A percentile compares a stretch with the other conserved stretches of the same genome.
Evolutionary conservation across 1,284 basidiomycete genomes (phyloP).

Genomic region (Vanrija pseudolonga): DNA sequence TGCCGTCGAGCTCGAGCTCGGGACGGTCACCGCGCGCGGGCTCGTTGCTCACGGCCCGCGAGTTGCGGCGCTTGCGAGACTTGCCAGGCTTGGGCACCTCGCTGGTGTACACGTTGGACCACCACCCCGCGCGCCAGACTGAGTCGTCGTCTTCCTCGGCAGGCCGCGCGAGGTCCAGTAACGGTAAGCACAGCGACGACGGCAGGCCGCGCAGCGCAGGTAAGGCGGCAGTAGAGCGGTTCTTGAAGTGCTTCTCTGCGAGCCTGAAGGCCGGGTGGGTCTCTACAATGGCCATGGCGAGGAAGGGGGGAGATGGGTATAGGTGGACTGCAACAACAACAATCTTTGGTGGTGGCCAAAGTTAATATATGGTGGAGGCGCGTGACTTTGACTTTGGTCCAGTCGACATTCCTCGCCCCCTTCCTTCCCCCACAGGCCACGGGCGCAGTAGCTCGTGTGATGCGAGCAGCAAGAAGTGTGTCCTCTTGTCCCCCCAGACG

Average conservation of each 20-base stretch:
- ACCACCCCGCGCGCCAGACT: constrained; percentile 46
- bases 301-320: neutral
- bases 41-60: constrained; percentile 7
- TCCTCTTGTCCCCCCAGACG: too few relatives aligned
- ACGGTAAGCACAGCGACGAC: constrained; percentile 3
- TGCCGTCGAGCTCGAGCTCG: constrained; percentile 9
- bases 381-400: too few relatives aligned
- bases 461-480: too few relatives aligned
- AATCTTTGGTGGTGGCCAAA: neutral
- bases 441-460: too few relatives aligned
- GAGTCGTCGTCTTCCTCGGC: constrained; percentile 29
- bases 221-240: constrained; percentile 22
- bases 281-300: neutral
- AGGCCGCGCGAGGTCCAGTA: constrained; percentile 44
- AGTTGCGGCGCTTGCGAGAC: constrained; percentile 10
- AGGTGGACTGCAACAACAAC: neutral
- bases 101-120: constrained; percentile 18
- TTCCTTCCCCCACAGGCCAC: too few relatives aligned
- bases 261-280: constrained; percentile 40
- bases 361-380: neutral
- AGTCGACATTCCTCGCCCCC: neutral
- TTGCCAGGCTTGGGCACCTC: too few relatives aligned
- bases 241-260: constrained; percentile 49
- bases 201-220: constrained; percentile 25
- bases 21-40: constrained; percentile 28